phyloP scores from a whole-genome alignment of 768 basidiomycete genomes.

The Mrakia gelida region DNA sequence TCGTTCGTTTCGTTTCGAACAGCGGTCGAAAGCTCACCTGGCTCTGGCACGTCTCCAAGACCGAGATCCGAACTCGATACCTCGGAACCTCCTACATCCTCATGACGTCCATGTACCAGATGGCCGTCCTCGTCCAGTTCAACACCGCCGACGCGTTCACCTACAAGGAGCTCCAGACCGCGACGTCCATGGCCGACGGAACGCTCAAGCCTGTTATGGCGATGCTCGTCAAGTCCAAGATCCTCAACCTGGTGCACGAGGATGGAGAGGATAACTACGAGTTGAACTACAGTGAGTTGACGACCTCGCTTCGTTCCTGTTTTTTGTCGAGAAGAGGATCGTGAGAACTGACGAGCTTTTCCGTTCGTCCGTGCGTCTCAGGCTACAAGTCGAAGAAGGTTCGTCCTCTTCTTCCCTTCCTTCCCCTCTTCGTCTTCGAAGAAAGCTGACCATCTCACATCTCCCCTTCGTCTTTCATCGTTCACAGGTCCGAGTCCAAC shows the following conservation, averaged over 20 bases:
- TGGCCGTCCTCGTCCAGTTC: slow-evolving; percentile 89
- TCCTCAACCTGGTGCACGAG: slow-evolving; percentile 25
- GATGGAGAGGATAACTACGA: slow-evolving; percentile 34
- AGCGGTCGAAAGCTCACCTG: slow-evolving; percentile 87
- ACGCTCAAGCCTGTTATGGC: slow-evolving; percentile 20
- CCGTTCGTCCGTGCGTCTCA: not conserved
- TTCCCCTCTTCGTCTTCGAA: no score
- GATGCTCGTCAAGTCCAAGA: slow-evolving; percentile 29
- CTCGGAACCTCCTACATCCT: slow-evolving; percentile 91
- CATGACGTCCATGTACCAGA: slow-evolving; percentile 92
- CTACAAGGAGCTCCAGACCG: slow-evolving; percentile 68
- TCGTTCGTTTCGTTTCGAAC: not conserved
- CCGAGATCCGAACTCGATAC: slow-evolving; percentile 90
- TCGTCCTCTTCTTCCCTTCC: not conserved
- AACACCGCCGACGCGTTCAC: slow-evolving; percentile 85
- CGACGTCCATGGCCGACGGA: slow-evolving; percentile 51
- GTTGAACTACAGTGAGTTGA: slow-evolving; percentile 30
- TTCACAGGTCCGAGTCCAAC: slow-evolving; percentile 71
- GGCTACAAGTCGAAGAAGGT: slow-evolving; percentile 26
- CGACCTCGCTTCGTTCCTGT: not conserved
- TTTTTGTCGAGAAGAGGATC: no score
- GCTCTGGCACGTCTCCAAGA: slow-evolving; percentile 98
- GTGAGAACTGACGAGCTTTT: not conserved
- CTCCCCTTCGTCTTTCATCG: not conserved
- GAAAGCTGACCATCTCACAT: not conserved